These are phyloP conservation scores for Coniochaeta ligniaria DNA, from an alignment of 2,329 filamentous ascomycete genomes.

Conservation along the genomic window DNA sequence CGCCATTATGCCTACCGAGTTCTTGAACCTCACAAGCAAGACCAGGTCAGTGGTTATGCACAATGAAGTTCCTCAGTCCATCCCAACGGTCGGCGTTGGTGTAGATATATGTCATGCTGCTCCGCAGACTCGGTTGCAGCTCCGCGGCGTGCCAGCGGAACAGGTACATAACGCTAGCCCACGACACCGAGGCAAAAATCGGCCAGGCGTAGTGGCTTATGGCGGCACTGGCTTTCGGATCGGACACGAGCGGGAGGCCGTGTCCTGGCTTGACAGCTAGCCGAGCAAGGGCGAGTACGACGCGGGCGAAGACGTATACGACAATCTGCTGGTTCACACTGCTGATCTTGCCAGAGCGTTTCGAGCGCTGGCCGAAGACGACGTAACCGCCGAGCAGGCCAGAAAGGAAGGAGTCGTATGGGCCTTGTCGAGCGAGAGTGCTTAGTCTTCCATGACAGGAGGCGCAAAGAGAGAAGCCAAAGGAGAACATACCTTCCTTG, in stretches of 20 bases:
- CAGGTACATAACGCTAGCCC: conserved; percentile 92
- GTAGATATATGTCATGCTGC: conserved; percentile 98
- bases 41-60: conserved; percentile 60
- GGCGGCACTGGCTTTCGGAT: conserved; percentile 34
- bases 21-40: neutral
- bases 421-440: conserved; percentile 37
- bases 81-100: conserved; percentile 86
- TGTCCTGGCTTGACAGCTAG: conserved; percentile 63
- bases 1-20: too few relatives aligned
- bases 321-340: conserved; percentile 94
- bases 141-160: conserved; percentile 89
- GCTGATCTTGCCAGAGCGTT: conserved; percentile 61
- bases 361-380: conserved; percentile 69
- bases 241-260: conserved; percentile 43
- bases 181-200: conserved; percentile 82
- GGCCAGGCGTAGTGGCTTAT: conserved; percentile 79
- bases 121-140: conserved; percentile 82
- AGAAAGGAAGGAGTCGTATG: conserved; percentile 78
- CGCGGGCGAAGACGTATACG: conserved; percentile 93
- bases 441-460: neutral
- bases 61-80: conserved; percentile 72
- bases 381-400: conserved; percentile 86
- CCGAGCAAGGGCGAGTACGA: conserved; percentile 76
- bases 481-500: conserved; percentile 43
- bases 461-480: neutral